These are phyloP conservation scores for Solanum lycopersicoides DNA, from an alignment of 257 asterid genomes.

Conservation along the genomic window DNA sequence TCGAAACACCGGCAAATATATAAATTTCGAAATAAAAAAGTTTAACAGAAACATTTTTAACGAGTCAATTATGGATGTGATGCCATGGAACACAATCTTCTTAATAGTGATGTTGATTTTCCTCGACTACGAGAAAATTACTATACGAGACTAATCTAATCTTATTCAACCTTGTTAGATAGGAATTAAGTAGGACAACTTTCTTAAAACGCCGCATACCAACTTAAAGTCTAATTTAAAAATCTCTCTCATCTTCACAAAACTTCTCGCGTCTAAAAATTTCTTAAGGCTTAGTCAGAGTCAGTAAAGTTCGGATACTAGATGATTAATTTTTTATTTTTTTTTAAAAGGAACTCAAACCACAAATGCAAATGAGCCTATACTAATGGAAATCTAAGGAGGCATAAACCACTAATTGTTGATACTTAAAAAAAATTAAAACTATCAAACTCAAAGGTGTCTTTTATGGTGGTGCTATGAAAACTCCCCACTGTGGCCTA, in stretches of 20 bases:
- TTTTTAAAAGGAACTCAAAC: background rate
- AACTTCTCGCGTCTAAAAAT: background rate
- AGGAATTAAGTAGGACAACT: background rate
- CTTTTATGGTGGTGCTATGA: background rate
- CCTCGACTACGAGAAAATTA: too few species aligned
- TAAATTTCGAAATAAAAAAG: background rate
- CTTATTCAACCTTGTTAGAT: background rate
- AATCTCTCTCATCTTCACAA: background rate
- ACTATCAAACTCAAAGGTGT: background rate
- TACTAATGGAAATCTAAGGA: background rate
- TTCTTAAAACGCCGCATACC: background rate
- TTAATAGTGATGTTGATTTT: too few species aligned
- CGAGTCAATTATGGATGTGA: background rate
- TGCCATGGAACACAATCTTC: background rate
- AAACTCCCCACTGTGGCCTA: background rate
- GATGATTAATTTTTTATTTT: background rate
- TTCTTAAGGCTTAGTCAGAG: too few species aligned
- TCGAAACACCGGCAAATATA: accelerated
- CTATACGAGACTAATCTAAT: background rate
- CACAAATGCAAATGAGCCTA: background rate
- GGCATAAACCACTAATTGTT: background rate
- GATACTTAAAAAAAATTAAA: background rate
- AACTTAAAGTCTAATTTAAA: background rate
- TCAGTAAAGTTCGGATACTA: background rate
- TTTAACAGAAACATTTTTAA: background rate